Evolutionary conservation across 129 eudicot species (phyloP), one percentile per base, ranked within the genome.

Genomic region (Flaveria sonorensis): DNA sequence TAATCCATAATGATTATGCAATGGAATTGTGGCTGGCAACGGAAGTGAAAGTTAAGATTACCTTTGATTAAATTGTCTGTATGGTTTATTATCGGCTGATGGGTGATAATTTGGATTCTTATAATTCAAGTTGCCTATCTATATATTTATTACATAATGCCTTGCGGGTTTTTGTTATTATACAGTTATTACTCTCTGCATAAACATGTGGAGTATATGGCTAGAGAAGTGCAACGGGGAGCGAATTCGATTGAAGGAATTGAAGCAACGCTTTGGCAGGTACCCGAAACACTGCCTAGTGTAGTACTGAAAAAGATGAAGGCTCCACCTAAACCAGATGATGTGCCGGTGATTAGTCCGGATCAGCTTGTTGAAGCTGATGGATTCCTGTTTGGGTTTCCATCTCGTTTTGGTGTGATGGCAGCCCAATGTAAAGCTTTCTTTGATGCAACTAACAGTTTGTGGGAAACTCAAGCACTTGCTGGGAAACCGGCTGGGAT

Each of bases 401-500:
- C 97, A 62, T 89, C 96, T 46, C 93, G 96, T 73, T 92, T 92
- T 65, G 97, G 97, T 11, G 91, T 92, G 76, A 92, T 92, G 97
- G 90, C 97, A 15, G 96, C 97, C 53, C 97, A 92, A 70, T 86
- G 83, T 74, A 85, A 87, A 71, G 96, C 97, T 52, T 92, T 92
- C 79, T 89, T 92, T 78, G 97, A 88, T 79, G 91, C 93, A 62
- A 89, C 93, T 7, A 42, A 51, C 55, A 83, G 83, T 40, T 59
- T 89, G 62, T 92, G 93, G 91, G 85, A 81, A 46, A 68, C 85
- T 62, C 98, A 89, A 79, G 84, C 90, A 8, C 96, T 92, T 45
- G 98, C 98, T 46, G 98, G 98, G 52, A 92, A 92, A 75, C 98
- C 98, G 16, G 98, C 98, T 18, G 98, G 98, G n/a, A 76, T 92